These are phyloP conservation scores for Arabidopsis suecica DNA, from an alignment of 345 rosid species.

Conservation along the genomic window DNA sequence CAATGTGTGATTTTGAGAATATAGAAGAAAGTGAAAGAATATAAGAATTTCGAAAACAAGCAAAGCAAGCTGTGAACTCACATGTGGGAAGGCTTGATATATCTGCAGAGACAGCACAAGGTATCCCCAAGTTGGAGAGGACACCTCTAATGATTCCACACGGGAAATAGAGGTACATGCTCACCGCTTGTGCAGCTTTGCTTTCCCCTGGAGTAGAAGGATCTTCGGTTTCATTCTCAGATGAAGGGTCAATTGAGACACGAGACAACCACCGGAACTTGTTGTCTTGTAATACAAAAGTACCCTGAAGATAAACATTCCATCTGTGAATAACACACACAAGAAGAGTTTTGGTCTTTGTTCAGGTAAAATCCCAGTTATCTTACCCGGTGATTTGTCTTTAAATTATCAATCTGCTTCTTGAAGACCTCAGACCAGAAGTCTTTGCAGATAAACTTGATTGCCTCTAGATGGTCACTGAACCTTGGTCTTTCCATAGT, in stretches of 20 bases:
- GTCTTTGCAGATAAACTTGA: constrained; percentile 98
- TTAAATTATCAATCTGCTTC: constrained; percentile 97
- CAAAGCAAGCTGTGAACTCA: constrained; percentile 49
- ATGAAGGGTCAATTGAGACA: constrained; percentile 65
- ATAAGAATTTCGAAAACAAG: not conserved
- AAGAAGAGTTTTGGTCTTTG: not conserved
- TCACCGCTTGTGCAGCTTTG: constrained; percentile 73
- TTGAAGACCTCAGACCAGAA: constrained; percentile 98
- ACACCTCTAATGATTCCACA: constrained; percentile 98
- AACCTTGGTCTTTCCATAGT: constrained; percentile 96
- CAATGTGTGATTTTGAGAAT: not conserved
- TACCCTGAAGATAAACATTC: constrained; percentile 63
- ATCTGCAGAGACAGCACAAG: constrained; percentile 96
- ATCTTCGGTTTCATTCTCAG: constrained; percentile 63
- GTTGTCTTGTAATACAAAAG: constrained; percentile 98
- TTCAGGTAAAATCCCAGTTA: not conserved
- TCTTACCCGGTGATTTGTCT: constrained; percentile 91
- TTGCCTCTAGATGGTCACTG: constrained; percentile 91
- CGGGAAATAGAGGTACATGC: constrained; percentile 92
- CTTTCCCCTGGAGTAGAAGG: constrained; percentile 59
- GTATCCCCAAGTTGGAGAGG: constrained; percentile 94
- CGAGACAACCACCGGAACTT: constrained; percentile 86
- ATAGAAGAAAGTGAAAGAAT: not conserved
- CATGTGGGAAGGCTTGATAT: constrained; percentile 94
- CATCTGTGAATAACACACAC: not conserved